A percentile compares a stretch with the other conserved stretches of the same genome.
Evolutionary conservation across 2,329 filamentous ascomycete species (phyloP).

Genomic region (Didymella lethalis): DNA sequence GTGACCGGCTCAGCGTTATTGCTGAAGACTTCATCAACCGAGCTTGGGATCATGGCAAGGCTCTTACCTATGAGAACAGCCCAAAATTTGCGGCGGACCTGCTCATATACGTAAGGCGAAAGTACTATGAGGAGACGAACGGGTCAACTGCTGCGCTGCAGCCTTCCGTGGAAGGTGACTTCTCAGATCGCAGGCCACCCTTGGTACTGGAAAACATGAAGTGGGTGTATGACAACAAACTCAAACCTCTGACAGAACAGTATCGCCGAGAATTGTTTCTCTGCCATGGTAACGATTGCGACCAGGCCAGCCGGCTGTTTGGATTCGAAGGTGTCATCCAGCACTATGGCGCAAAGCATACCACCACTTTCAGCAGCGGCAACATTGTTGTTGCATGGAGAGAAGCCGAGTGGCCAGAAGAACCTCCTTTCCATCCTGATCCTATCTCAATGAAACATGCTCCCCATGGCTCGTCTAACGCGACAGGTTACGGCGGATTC

Average conservation of each 20-base stretch:
- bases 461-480: slow-evolving; percentile 41
- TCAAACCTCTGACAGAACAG: slow-evolving; percentile 72
- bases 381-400: slow-evolving; percentile 79
- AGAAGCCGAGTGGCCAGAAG: slow-evolving; percentile 77
- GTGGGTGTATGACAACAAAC: slow-evolving; percentile 80
- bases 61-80: slow-evolving; percentile 69
- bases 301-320: slow-evolving; percentile 70
- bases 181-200: slow-evolving; percentile 58
- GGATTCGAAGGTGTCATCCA: slow-evolving; percentile 82
- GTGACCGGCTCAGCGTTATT: slow-evolving; percentile 69
- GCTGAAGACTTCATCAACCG: slow-evolving; percentile 74
- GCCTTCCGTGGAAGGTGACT: slow-evolving; percentile 6
- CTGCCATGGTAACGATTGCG: slow-evolving; percentile 70
- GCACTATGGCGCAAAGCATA: slow-evolving; percentile 85
- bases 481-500: slow-evolving; percentile 40
- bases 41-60: slow-evolving; percentile 69
- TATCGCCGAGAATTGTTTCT: slow-evolving; percentile 77
- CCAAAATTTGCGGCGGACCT: slow-evolving; percentile 76
- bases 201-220: slow-evolving; percentile 86
- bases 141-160: slow-evolving; percentile 55
- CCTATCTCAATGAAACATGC: slow-evolving; percentile 57
- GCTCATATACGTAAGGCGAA: slow-evolving; percentile 69
- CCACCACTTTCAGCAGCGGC: slow-evolving; percentile 71
- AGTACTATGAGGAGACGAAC: slow-evolving; percentile 71
- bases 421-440: slow-evolving; percentile 74